phyloP scores from a whole-genome alignment of 305 asterid genomes.

The Ilex paraguariensis region DNA sequence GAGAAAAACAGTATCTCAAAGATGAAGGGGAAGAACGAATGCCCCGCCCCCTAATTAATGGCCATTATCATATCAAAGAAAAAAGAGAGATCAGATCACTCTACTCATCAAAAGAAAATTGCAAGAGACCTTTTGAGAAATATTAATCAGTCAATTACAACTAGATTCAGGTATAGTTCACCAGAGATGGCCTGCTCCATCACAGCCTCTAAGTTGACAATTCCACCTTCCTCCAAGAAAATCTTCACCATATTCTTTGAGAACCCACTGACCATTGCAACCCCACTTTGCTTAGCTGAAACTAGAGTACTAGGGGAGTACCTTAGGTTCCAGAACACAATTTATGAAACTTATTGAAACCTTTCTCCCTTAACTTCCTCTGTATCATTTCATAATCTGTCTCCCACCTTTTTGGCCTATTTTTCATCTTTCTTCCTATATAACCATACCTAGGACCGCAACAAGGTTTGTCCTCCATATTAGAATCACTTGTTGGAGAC shows the following conservation, averaged over 20 bases:
- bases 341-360: constrained; percentile 36
- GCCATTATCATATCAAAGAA: no score
- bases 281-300: constrained; percentile 25
- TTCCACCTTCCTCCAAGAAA: constrained; percentile 29
- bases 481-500: no score
- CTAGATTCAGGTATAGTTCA: constrained; percentile 25
- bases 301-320: constrained; percentile 42
- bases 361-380: constrained; percentile 29
- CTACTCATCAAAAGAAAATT: no score
- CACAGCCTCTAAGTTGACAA: constrained; percentile 15
- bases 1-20: no score
- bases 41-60: no score
- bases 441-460: no score
- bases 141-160: constrained; percentile 19
- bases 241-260: constrained; percentile 41
- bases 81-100: no score
- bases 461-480: no score
- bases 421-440: not conserved
- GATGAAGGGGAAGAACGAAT: no score
- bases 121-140: no score
- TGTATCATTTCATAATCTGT: constrained; percentile 29
- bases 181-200: constrained; percentile 39
- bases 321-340: constrained; percentile 52
- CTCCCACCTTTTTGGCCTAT: no score
- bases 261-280: constrained; percentile 39